Base-by-base conservation (phyloP, 805 yeast genomes). In the Candida maltosa region DNA sequence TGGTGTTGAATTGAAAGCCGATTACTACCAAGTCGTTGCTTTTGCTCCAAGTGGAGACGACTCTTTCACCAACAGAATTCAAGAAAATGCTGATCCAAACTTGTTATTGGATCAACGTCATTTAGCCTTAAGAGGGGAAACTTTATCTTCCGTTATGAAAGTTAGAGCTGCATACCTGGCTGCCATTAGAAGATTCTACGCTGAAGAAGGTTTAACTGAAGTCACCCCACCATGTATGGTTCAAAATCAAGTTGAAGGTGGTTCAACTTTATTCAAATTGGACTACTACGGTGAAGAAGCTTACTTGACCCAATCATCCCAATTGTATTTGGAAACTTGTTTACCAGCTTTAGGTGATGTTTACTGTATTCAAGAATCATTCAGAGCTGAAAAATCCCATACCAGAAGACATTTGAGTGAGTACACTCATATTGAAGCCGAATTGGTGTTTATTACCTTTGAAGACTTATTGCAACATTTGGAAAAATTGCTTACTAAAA, bases 171-270 rank as follows among this genome's bases (percentile, higher is more conserved):
- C 79, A 25, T 73, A 88, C 37, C 66, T 93, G 51, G 69, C 69
- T 34, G 65, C 93, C 26, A 63, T 93, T 49, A 80, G 99, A 69
- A 73, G 78, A 47, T 83, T 83, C 40, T 91, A 75, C 58, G 69
- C 59, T 16, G 93, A 87, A 54, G 87, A 83, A 66, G 75, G 77
- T 22, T 55, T 89, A 34, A 67, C 78, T 21, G 99, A 93, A 73
- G 96, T 94, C 41, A 93, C 97, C 26, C 97, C 98, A 30, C 99
- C 99, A 55, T 89, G 97, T 68, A 93, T 93, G 97, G 99, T 93
- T 38, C 98, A 93, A 70, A 89, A 96, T 26, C 97, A 93, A 72
- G 99, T 93, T 41, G 99, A 93, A 70, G 98, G 99, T 60, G 99
- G 99, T 36, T 85, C 97, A 26, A 93, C 98, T 12, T 73, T 93